A percentile compares a stretch with the other conserved stretches of the same genome.
Evolutionary conservation across 2,329 filamentous ascomycete genomes (phyloP).

Genomic region (Coniochaeta ligniaria): DNA sequence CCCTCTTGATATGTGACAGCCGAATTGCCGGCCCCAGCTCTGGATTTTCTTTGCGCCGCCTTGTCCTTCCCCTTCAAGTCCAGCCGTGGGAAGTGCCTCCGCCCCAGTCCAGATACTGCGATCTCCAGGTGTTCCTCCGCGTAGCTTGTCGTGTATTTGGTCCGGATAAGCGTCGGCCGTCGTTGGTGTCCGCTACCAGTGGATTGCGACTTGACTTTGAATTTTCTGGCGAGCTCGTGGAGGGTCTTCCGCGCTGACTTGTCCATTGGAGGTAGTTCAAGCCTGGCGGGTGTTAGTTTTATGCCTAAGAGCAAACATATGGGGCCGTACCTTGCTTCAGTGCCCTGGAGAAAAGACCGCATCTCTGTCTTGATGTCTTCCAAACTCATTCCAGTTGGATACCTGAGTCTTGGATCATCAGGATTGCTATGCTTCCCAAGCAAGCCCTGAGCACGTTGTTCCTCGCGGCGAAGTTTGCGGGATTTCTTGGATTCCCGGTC

Average conservation of each 20-base stretch:
- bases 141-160: constrained; percentile 55
- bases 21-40: constrained; percentile 14
- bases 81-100: constrained; percentile 48
- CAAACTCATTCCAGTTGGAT: constrained; percentile 63
- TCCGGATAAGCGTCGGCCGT: constrained; percentile 73
- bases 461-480: constrained; percentile 63
- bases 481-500: constrained; percentile 66
- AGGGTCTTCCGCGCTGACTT: constrained; percentile 69
- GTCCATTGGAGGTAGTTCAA: constrained; percentile 78
- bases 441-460: constrained; percentile 57
- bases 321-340: constrained; percentile 49
- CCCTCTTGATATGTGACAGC: constrained; percentile 67
- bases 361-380: constrained; percentile 68
- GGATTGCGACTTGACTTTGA: constrained; percentile 80
- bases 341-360: constrained; percentile 58
- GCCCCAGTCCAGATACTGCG: constrained; percentile 36
- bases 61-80: constrained; percentile 30
- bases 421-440: constrained; percentile 51
- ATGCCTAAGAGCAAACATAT: neutral
- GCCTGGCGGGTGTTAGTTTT: constrained; percentile 31
- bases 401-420: constrained; percentile 61
- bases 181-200: constrained; percentile 65
- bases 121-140: constrained; percentile 47
- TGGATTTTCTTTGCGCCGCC: constrained; percentile 8
- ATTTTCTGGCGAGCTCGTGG: constrained; percentile 68